Evolutionary conservation across 129 eudicot species (phyloP).

Genomic region (Artemisia argyi): DNA sequence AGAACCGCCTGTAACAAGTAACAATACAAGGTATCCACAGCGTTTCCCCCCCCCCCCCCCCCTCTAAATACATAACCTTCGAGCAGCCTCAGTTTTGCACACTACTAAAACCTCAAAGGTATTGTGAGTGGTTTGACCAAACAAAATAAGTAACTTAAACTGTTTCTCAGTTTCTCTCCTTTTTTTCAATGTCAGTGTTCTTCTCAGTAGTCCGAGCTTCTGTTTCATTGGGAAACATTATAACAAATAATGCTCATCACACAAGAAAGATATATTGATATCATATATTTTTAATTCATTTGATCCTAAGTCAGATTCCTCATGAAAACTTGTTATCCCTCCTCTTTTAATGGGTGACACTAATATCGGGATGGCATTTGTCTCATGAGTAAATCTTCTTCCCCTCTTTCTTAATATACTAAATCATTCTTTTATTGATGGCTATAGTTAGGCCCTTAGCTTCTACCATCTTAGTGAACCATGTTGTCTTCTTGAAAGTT

Average conservation of each 20-base stretch:
- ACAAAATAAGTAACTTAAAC: slow-evolving; percentile 5
- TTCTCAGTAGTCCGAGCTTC: background rate
- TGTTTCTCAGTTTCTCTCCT: background rate
- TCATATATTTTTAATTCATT: background rate
- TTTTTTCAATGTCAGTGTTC: background rate
- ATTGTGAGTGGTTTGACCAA: slow-evolving; percentile 13
- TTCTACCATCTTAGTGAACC: background rate
- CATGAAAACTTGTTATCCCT: background rate
- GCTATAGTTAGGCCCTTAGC: background rate
- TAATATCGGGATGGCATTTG: background rate
- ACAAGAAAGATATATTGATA: background rate
- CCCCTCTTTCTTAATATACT: background rate
- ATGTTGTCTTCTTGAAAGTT: background rate
- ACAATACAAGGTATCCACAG: background rate
- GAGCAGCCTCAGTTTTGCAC: slow-evolving; percentile 1
- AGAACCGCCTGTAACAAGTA: background rate
- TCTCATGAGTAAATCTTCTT: too few species aligned
- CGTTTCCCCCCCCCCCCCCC: background rate
- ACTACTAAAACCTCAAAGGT: background rate
- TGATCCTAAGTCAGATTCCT: background rate
- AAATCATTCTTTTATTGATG: background rate
- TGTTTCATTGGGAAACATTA: background rate
- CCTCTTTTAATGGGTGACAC: background rate
- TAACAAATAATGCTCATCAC: background rate
- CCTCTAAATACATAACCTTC: background rate